phyloP scores from a whole-genome alignment of 2,329 filamentous ascomycete species.

The Clarireedia sp. region DNA sequence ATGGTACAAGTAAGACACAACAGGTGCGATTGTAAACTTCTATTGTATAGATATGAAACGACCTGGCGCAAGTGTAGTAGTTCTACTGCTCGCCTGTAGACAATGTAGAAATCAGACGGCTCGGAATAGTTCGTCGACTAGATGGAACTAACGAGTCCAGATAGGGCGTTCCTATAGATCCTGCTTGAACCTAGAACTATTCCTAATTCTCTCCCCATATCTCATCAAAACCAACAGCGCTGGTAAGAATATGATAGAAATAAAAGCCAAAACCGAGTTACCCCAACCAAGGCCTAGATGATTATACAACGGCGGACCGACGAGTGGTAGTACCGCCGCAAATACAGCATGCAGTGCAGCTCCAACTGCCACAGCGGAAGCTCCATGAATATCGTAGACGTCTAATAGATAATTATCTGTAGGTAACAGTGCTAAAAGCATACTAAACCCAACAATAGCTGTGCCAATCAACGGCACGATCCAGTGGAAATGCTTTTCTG shows the following conservation, averaged over 20 bases:
- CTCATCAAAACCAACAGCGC: slow-evolving; percentile 36
- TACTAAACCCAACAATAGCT: slow-evolving; percentile 35
- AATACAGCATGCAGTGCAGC: slow-evolving; percentile 36
- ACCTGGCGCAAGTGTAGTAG: too few species aligned
- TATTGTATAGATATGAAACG: too few species aligned
- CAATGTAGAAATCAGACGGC: too few species aligned
- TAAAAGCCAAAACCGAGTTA: slow-evolving; percentile 39
- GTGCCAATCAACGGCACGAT: slow-evolving; percentile 36
- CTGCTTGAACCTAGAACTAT: background rate
- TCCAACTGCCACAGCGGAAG: slow-evolving; percentile 32
- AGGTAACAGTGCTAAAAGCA: slow-evolving; percentile 32
- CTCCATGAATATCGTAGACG: slow-evolving; percentile 32
- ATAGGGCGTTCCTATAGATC: too few species aligned
- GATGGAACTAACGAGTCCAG: too few species aligned
- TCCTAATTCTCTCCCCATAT: slow-evolving; percentile 36
- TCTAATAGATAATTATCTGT: slow-evolving; percentile 40
- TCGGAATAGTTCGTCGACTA: too few species aligned
- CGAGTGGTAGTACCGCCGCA: slow-evolving; percentile 42
- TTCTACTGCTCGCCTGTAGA: too few species aligned
- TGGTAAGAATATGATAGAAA: slow-evolving; percentile 39
- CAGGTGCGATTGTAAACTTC: too few species aligned
- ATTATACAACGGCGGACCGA: slow-evolving; percentile 37
- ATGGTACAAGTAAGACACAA: too few species aligned
- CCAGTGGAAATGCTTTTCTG: slow-evolving; percentile 31
- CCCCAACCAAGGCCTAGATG: slow-evolving; percentile 37